Conservation (phyloP, 441 rosid species). For the Arabidopsis lyrata region DNA sequence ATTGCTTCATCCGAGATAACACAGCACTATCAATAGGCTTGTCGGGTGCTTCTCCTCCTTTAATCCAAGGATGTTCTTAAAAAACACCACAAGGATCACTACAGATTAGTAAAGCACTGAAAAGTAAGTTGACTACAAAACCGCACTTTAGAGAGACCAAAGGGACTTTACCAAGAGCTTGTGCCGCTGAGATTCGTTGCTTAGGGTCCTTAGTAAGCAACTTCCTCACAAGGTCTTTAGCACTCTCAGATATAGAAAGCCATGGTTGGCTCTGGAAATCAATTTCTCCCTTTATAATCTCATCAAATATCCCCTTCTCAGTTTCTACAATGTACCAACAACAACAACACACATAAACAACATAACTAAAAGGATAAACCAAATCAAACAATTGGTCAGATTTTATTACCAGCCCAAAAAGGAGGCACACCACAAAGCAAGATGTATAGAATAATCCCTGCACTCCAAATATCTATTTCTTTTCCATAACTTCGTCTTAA, state of each 20-base stretch:
- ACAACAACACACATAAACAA: not conserved
- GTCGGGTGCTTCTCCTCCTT: constrained; percentile 81
- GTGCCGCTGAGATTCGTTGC: constrained; percentile 71
- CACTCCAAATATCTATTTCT: constrained; percentile 93
- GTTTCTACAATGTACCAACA: constrained; percentile 59
- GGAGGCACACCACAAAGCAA: too few relatives aligned
- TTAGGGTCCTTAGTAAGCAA: constrained; percentile 78
- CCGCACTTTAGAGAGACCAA: not conserved
- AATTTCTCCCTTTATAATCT: constrained; percentile 69
- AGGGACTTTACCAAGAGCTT: constrained; percentile 74
- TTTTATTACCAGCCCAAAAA: constrained; percentile 82
- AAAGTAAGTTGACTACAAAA: too few relatives aligned
- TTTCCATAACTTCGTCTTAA: constrained; percentile 77
- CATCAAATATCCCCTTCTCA: constrained; percentile 83
- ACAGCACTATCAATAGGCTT: constrained; percentile 84
- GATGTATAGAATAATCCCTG: constrained; percentile 85
- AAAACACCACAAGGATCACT: not conserved
- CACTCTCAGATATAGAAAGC: constrained; percentile 85
- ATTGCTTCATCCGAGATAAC: constrained; percentile 88
- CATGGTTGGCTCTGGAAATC: constrained; percentile 85
- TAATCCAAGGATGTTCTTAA: constrained; percentile 89
- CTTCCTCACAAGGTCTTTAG: constrained; percentile 80
- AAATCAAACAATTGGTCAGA: not conserved
- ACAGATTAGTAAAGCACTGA: not conserved
- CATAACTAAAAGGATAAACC: not conserved